These are phyloP conservation scores for Fomitopsis schrenkii DNA, from an alignment of 1,284 basidiomycete species.

Conservation along the genomic window DNA sequence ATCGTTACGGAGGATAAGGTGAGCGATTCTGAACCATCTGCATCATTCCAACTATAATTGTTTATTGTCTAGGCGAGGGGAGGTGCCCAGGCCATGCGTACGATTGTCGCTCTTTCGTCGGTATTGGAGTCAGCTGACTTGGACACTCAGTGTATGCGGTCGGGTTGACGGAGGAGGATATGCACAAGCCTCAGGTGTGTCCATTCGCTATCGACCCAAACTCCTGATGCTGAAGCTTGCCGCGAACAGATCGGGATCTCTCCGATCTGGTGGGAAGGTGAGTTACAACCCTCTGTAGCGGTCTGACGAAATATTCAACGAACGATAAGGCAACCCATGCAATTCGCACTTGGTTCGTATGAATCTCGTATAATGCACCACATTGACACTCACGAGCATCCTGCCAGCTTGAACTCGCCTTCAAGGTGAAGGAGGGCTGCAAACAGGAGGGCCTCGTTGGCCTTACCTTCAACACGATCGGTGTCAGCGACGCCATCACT, in stretches of 20 bases:
- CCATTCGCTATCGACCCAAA: neutral
- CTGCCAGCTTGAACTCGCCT: slow-evolving; percentile 66
- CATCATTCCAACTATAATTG: neutral
- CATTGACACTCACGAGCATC: neutral
- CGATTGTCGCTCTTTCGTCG: slow-evolving; percentile 23
- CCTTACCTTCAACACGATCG: slow-evolving; percentile 77
- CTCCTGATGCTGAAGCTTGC: neutral
- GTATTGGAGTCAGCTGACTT: slow-evolving; percentile 4
- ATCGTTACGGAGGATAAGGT: slow-evolving; percentile 73
- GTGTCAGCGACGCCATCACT: slow-evolving; percentile 80
- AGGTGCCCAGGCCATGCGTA: slow-evolving; percentile 80
- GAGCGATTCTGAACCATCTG: neutral
- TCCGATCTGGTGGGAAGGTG: slow-evolving; percentile 86
- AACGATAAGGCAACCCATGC: slow-evolving; percentile 69
- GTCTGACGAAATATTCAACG: neutral
- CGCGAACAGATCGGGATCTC: slow-evolving; percentile 71
- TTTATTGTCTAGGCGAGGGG: slow-evolving; percentile 49
- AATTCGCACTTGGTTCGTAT: slow-evolving; percentile 68
- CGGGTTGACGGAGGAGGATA: slow-evolving; percentile 73
- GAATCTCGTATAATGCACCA: no score
- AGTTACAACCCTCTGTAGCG: slow-evolving; percentile 14
- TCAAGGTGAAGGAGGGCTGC: slow-evolving; percentile 74
- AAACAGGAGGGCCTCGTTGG: slow-evolving; percentile 73
- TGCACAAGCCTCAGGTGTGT: slow-evolving; percentile 75
- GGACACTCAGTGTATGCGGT: slow-evolving; percentile 64